Conservation (phyloP, 2,329 filamentous ascomycete genomes). For the Pezicula neosporulosa region DNA sequence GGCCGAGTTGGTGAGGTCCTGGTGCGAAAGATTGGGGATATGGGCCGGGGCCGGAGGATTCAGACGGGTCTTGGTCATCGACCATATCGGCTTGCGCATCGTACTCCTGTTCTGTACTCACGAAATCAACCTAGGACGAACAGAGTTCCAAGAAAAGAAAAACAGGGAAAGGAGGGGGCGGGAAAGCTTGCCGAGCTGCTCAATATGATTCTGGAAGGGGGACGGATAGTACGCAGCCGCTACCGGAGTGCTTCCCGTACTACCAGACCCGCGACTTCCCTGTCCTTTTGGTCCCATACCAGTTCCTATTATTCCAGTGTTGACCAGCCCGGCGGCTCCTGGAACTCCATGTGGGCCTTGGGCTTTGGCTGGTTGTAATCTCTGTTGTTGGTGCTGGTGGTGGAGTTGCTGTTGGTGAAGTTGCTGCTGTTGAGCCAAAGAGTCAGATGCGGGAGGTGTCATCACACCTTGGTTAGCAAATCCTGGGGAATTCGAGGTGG, state of each 20-base stretch:
- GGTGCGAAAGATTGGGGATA: conserved; percentile 56
- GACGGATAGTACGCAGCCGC: conserved; percentile 70
- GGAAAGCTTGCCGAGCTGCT: conserved; percentile 86
- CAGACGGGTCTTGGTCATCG: conserved; percentile 72
- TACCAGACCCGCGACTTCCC: conserved; percentile 30
- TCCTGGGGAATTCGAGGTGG: conserved; percentile 59
- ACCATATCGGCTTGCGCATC: conserved; percentile 86
- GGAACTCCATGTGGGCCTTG: conserved; percentile 22
- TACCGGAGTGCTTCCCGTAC: conserved; percentile 34
- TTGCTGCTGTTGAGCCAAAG: conserved; percentile 47
- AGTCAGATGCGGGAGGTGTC: conserved; percentile 57
- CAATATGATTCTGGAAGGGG: conserved; percentile 90
- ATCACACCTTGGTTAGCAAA: conserved; percentile 57
- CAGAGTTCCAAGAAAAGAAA: conserved; percentile 52
- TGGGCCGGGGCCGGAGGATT: conserved; percentile 64
- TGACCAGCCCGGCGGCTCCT: conserved; percentile 18
- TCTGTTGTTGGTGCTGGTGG: conserved; percentile 36
- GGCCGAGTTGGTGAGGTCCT: conserved; percentile 9
- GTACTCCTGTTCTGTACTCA: conserved; percentile 90
- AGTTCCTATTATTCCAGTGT: conserved; percentile 18
- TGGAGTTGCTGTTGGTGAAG: conserved; percentile 42
- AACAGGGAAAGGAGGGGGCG: conserved; percentile 39
- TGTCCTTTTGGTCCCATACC: conserved; percentile 24
- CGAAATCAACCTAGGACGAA: conserved; percentile 63
- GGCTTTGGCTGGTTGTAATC: conserved; percentile 21